Percentiles rank a stretch among this genome's conserved stretches.
Conservation (phyloP, 805 yeast species). For the Wickerhamomyces rabaulensis region DNA sequence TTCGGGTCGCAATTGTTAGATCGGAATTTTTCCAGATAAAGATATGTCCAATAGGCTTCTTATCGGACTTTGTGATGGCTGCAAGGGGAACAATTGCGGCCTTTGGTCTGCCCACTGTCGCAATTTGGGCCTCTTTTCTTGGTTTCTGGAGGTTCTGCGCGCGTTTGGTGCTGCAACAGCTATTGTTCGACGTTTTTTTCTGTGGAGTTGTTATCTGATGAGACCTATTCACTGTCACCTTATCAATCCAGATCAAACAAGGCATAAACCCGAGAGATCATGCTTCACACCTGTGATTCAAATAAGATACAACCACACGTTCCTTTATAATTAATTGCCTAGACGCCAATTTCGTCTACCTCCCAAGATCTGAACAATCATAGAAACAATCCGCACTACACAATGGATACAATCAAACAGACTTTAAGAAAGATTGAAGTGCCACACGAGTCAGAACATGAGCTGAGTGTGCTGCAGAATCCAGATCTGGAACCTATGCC, state of each 20-base stretch:
- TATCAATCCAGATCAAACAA: background rate
- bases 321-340: too few relatives aligned
- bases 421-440: constrained; percentile 16
- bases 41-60: background rate
- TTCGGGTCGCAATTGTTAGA: too few relatives aligned
- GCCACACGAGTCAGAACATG: constrained; percentile 18
- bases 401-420: background rate
- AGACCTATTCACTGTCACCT: background rate
- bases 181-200: background rate
- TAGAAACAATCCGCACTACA: too few relatives aligned
- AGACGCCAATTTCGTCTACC: too few relatives aligned
- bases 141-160: too few relatives aligned
- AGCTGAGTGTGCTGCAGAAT: constrained; percentile 23
- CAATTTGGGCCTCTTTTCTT: too few relatives aligned
- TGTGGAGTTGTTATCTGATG: background rate
- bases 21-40: too few relatives aligned
- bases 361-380: too few relatives aligned
- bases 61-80: background rate
- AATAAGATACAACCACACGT: too few relatives aligned
- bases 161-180: background rate
- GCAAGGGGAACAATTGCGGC: background rate
- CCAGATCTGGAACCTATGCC: constrained; percentile 37
- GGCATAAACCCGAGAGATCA: too few relatives aligned
- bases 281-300: too few relatives aligned
- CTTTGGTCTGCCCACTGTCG: too few relatives aligned